phyloP scores from a whole-genome alignment of 345 rosid genomes.

The Eucalyptus microcorys region DNA sequence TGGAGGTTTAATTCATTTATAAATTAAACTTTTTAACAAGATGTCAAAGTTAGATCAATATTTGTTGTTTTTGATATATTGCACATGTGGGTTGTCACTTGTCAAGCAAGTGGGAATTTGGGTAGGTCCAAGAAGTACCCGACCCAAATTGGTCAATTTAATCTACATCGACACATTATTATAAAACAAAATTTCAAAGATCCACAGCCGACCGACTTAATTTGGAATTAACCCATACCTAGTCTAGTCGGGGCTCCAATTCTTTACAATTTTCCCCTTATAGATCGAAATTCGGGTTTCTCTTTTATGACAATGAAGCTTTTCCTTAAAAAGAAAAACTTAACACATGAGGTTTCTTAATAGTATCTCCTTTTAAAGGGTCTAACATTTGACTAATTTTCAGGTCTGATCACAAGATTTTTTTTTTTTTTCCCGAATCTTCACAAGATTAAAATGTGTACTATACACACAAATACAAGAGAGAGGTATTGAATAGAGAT shows the following conservation, averaged over 20 bases:
- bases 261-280: not conserved
- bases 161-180: not conserved
- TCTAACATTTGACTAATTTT: not conserved
- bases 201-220: not conserved
- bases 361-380: not conserved
- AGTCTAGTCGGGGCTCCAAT: not conserved
- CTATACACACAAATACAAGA: not conserved
- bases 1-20: not conserved
- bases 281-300: not conserved
- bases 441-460: not conserved
- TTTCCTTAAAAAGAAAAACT: not conserved
- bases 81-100: not conserved
- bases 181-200: no score
- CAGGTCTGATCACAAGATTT: not conserved
- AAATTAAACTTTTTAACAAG: not conserved
- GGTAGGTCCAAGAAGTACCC: no score
- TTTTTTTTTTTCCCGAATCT: not conserved
- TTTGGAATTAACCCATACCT: not conserved
- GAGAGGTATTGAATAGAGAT: not conserved
- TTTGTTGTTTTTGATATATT: not conserved
- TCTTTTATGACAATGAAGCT: not conserved
- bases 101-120: not conserved
- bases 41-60: not conserved
- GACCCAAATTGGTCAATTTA: not conserved
- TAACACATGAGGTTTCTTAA: not conserved